phyloP scores from a whole-genome alignment of 2,329 filamentous ascomycete species.

The Drechslerella stenobrocha region DNA sequence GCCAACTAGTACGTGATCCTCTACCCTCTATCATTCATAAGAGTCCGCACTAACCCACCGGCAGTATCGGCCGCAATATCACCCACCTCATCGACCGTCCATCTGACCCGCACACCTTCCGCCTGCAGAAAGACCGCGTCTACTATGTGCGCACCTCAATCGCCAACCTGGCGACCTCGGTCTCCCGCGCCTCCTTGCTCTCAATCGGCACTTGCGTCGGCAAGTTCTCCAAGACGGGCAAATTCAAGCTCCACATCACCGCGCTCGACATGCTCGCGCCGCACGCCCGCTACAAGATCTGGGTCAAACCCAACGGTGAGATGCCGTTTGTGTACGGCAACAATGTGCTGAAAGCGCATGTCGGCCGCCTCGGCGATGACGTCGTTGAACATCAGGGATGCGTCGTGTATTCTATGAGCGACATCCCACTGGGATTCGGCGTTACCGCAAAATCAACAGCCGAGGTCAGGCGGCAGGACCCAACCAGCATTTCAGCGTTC shows the following conservation, averaged over 20 bases:
- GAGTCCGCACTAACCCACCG: slow-evolving; percentile 55
- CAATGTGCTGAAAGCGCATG: slow-evolving; percentile 80
- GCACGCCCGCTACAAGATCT: slow-evolving; percentile 93
- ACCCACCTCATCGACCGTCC: slow-evolving; percentile 69
- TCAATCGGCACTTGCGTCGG: slow-evolving; percentile 88
- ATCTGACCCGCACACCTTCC: slow-evolving; percentile 82
- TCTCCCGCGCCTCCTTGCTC: slow-evolving; percentile 78
- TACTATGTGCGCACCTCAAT: slow-evolving; percentile 90
- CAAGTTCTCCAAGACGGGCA: slow-evolving; percentile 95
- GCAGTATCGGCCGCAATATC: slow-evolving; percentile 59
- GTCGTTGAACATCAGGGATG: slow-evolving; percentile 91
- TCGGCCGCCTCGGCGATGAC: slow-evolving; percentile 85
- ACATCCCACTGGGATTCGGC: slow-evolving; percentile 85
- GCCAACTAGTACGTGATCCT: slow-evolving; percentile 89
- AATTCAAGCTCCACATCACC: slow-evolving; percentile 93
- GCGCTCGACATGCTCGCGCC: slow-evolving; percentile 85
- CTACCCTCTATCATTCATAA: slow-evolving; percentile 67
- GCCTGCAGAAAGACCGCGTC: slow-evolving; percentile 77
- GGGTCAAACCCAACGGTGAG: slow-evolving; percentile 93
- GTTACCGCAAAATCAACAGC: slow-evolving; percentile 84
- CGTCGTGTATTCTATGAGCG: slow-evolving; percentile 87
- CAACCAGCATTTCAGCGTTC: slow-evolving; percentile 86
- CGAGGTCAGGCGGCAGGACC: slow-evolving; percentile 80
- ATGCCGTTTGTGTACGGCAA: slow-evolving; percentile 97
- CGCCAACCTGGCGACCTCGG: slow-evolving; percentile 85